Evolutionary conservation across 2,329 filamentous ascomycete species (phyloP).

Genomic region (Chaetomium sp.): DNA sequence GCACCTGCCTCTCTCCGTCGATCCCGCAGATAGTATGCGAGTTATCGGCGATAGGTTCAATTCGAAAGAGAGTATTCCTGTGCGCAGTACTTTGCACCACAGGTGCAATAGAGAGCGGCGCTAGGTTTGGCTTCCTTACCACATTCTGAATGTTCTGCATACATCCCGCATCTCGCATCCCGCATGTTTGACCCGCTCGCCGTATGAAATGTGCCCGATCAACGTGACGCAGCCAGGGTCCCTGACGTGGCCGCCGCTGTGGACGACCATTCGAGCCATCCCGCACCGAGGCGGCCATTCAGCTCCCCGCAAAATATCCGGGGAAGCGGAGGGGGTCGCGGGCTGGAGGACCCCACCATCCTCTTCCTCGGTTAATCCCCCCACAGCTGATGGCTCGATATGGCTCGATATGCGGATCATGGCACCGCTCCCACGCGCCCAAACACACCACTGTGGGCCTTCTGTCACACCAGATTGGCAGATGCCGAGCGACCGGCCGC

Average conservation of each 20-base stretch:
- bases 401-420: conserved; percentile 25
- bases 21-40: not conserved
- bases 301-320: conserved; percentile 14
- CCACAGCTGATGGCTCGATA: too few species aligned
- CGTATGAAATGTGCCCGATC: conserved; percentile 7
- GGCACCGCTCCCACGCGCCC: conserved; percentile 12
- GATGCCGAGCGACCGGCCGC: conserved; percentile 25
- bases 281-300: conserved; percentile 6
- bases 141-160: not conserved
- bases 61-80: not conserved
- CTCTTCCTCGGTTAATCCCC: conserved; percentile 13
- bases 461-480: conserved; percentile 27
- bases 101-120: not conserved
- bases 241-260: not conserved
- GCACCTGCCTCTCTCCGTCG: not conserved
- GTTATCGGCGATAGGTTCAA: not conserved
- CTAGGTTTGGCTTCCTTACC: not conserved
- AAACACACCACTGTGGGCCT: conserved; percentile 28
- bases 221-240: not conserved
- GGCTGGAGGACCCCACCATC: not conserved
- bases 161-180: not conserved
- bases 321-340: conserved; percentile 14
- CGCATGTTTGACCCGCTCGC: conserved; percentile 4
- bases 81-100: not conserved
- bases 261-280: not conserved